phyloP scores from a whole-genome alignment of 768 basidiomycete species.

The Termitomyces sp. region DNA sequence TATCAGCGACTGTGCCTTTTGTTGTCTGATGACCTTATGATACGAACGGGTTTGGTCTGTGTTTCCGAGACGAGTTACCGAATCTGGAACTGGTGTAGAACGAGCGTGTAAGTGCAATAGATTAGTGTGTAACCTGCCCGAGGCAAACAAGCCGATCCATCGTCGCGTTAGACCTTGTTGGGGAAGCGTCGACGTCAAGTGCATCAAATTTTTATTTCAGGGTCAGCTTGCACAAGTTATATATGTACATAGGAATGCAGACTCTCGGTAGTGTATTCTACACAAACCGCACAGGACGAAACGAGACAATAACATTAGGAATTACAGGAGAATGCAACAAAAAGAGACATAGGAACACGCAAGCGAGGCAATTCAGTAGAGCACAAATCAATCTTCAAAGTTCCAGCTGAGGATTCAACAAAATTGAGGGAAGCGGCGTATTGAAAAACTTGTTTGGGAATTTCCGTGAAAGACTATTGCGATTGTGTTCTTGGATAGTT shows the following conservation, averaged over 20 bases:
- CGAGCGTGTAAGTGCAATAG: not conserved
- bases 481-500: constrained; percentile 43
- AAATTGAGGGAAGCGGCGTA: constrained; percentile 19
- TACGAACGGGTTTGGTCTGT: constrained; percentile 6
- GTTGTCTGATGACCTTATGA: constrained; percentile 13
- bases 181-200: constrained; percentile 10
- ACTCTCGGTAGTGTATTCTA: not conserved
- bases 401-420: constrained; percentile 13
- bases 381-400: constrained; percentile 5
- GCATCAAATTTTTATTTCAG: constrained; percentile 12
- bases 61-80: constrained; percentile 4
- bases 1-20: constrained; percentile 6
- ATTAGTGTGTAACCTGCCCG: not conserved
- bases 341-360: not conserved
- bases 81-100: not conserved
- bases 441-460: constrained; percentile 41
- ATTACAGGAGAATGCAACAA: not conserved
- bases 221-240: not conserved
- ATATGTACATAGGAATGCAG: not conserved
- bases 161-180: constrained; percentile 9
- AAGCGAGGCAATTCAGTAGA: not conserved
- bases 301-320: not conserved
- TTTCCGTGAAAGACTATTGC: constrained; percentile 40
- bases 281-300: not conserved
- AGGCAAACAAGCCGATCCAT: constrained; percentile 3